phyloP scores from a whole-genome alignment of 2,329 filamentous ascomycete genomes.

The Zasmidium citrigriseum region DNA sequence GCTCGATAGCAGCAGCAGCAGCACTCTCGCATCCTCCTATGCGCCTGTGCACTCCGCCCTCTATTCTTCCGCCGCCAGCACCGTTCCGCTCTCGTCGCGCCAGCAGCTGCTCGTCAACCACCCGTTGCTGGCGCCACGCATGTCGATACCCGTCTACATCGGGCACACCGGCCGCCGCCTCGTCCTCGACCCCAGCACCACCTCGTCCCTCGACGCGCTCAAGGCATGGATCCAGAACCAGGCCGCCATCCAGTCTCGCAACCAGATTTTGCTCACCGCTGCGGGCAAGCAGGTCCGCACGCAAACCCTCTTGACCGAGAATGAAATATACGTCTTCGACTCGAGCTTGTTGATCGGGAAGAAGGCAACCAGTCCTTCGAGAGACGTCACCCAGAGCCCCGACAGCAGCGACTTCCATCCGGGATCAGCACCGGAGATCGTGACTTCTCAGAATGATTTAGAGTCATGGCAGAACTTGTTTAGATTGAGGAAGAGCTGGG shows the following conservation, averaged over 20 bases:
- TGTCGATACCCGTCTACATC: constrained; percentile 78
- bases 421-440: constrained; percentile 70
- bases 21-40: not conserved
- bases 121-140: constrained; percentile 39
- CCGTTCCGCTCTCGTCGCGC: constrained; percentile 6
- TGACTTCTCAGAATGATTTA: constrained; percentile 76
- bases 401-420: constrained; percentile 59
- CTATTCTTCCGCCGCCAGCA: not conserved
- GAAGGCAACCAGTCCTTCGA: constrained; percentile 39
- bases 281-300: constrained; percentile 82
- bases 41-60: not conserved
- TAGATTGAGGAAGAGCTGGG: constrained; percentile 78
- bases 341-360: constrained; percentile 53
- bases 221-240: constrained; percentile 76
- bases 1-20: not conserved
- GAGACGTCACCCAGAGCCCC: constrained; percentile 38
- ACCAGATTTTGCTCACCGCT: constrained; percentile 84
- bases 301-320: constrained; percentile 79
- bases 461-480: constrained; percentile 88
- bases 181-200: constrained; percentile 72
- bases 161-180: constrained; percentile 90
- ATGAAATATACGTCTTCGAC: constrained; percentile 91
- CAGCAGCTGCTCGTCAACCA: constrained; percentile 7
- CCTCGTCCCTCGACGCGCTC: constrained; percentile 79
- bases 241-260: constrained; percentile 70